Base-by-base conservation (phyloP, 2,329 filamentous ascomycete species). In the Pseudocercospora vitis region DNA sequence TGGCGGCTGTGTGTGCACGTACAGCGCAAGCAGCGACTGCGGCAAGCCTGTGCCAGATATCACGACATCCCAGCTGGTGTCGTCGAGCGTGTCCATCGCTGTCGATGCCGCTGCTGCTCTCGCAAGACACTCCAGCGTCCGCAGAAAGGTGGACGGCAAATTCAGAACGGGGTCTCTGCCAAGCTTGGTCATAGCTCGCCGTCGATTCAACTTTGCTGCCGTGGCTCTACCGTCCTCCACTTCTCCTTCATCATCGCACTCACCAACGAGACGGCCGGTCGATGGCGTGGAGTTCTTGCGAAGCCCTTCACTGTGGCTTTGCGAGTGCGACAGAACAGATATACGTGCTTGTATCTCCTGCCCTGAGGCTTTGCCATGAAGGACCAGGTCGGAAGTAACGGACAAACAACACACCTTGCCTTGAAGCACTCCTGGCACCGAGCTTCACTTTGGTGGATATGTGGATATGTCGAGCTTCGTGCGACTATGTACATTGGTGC, bases 1-100 rank as follows among this genome's bases (percentile, higher is more conserved):
- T 14, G 31, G 14, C 18, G 52, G 47, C 50, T 32, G 48, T 42
- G 37, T 50, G 47, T 31, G 50, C 53, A 73, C 75, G 57, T 78
- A 81, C 78, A 80, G 70, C 59, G 78, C 78, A 52, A 81, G 74
- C 29, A 81, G 70, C 56, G 77, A 79, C 65, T 79, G 76, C 59
- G 76, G 73, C 50, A 81, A 63, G 48, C 78, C 78, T 12, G 78
- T 81, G 60, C 78, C 78, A 35, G 74, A 69, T 52, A 81, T 79
- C 52, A 81, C 66, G 53, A 80, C 74, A 63, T 81, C 78, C 77
- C 77, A 81, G 48, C 71, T 65, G 37, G 76, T 74, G 45, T 73
- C 71, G 59, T 79, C 70, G 59, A 81, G 76, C 52, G 76, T 73
- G 52, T 80, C 77, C 73, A 79, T 77, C 56, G 50, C 51, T 37